A percentile compares a stretch with the other conserved stretches of the same genome.
Evolutionary conservation across 257 asterid genomes (phyloP).

Genomic region (Nicotiana sylvestris): DNA sequence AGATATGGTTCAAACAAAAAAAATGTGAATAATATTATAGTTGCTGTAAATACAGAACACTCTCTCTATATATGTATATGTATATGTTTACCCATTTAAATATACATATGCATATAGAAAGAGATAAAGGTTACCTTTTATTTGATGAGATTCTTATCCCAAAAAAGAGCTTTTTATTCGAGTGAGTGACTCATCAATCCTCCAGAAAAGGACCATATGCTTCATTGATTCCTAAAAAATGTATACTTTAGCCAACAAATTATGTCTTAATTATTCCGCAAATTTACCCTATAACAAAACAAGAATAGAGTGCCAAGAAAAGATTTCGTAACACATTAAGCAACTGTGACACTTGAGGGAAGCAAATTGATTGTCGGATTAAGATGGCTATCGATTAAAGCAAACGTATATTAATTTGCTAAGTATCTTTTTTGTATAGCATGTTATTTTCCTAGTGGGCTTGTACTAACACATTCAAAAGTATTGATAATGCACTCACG

Average conservation of each 20-base stretch:
- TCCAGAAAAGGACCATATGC: slow-evolving; percentile 1
- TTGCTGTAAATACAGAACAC: not conserved
- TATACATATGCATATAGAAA: too few relatives aligned
- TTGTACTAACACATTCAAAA: not conserved
- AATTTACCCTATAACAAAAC: not conserved
- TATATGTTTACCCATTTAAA: too few relatives aligned
- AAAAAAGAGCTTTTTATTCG: not conserved
- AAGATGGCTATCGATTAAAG: not conserved
- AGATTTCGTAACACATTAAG: not conserved
- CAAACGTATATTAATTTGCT: not conserved
- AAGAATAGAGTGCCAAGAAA: not conserved
- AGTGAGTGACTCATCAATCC: not conserved
- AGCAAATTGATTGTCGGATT: not conserved
- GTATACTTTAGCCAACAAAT: not conserved
- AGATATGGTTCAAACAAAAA: not conserved
- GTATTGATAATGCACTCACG: not conserved
- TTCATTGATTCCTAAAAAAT: not conserved
- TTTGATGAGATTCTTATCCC: not conserved
- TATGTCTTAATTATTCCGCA: not conserved
- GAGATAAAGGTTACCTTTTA: not conserved
- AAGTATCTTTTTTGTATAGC: not conserved
- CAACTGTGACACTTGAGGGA: slow-evolving; percentile 6
- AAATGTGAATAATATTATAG: not conserved
- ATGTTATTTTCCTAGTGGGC: not conserved
- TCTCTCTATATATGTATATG: too few relatives aligned